Evolutionary conservation across 140 eudicot species (phyloP).

Genomic region (Oenanthe javanica): DNA sequence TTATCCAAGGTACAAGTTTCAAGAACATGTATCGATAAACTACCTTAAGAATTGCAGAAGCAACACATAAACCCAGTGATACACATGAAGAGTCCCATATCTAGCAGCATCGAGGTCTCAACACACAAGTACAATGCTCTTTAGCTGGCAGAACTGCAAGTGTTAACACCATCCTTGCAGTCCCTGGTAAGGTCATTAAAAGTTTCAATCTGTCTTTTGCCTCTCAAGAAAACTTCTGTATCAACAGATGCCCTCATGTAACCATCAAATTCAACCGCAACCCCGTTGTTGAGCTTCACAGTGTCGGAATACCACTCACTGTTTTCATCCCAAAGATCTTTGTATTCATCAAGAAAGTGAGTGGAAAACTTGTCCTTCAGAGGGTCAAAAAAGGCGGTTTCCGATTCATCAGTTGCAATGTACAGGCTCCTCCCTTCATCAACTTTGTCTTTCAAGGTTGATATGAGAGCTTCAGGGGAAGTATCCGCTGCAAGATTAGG

Average conservation of each 20-base stretch:
- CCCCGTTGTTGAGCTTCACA: constrained; percentile 60
- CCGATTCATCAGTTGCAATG: constrained; percentile 70
- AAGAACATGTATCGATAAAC: neutral
- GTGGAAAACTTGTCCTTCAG: constrained; percentile 75
- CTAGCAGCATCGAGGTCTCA: constrained; percentile 13
- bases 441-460: constrained; percentile 50
- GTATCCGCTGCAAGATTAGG: constrained; percentile 77
- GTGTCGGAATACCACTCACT: constrained; percentile 85
- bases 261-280: constrained; percentile 87
- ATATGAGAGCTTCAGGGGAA: constrained; percentile 65
- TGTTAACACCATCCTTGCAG: constrained; percentile 87
- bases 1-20: neutral
- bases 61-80: neutral
- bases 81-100: neutral
- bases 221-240: constrained; percentile 93
- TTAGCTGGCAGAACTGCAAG: constrained; percentile 60
- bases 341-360: constrained; percentile 40
- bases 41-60: neutral
- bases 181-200: constrained; percentile 84
- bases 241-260: constrained; percentile 92
- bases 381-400: constrained; percentile 65
- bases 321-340: constrained; percentile 61
- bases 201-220: constrained; percentile 87
- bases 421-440: constrained; percentile 79
- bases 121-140: constrained; percentile 7